These are phyloP conservation scores for Penicillium sp. DNA, from an alignment of 2,329 filamentous ascomycete species.

Conservation along the genomic window DNA sequence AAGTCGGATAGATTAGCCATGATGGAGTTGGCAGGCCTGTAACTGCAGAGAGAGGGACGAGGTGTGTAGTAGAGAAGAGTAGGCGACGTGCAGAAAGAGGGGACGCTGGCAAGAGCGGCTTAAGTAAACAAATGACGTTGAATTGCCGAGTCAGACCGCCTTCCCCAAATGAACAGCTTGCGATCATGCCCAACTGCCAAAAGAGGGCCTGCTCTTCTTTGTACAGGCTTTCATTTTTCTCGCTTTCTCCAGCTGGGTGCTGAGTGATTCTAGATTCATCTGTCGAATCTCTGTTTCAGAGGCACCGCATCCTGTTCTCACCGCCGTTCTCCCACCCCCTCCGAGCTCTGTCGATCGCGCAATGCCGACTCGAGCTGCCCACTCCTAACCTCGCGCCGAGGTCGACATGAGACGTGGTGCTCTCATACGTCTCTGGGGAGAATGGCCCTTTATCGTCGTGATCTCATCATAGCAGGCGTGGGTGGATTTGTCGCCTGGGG, in stretches of 20 bases:
- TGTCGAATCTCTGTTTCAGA: background rate
- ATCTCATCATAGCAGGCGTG: slow-evolving; percentile 47
- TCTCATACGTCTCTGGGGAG: slow-evolving; percentile 51
- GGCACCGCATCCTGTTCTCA: background rate
- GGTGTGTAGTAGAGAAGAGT: background rate
- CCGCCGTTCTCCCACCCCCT: background rate
- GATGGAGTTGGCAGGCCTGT: background rate
- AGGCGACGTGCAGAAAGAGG: slow-evolving; percentile 8
- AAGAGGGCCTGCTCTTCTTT: background rate
- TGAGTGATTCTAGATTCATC: background rate
- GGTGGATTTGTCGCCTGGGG: slow-evolving; percentile 78
- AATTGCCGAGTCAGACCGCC: background rate
- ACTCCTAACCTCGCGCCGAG: slow-evolving; percentile 19
- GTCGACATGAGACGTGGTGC: slow-evolving; percentile 39
- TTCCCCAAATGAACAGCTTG: background rate
- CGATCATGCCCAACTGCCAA: background rate
- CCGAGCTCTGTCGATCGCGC: slow-evolving; percentile 1
- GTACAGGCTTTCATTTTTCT: background rate
- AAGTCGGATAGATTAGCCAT: slow-evolving; percentile 44
- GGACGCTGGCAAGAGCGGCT: slow-evolving; percentile 15
- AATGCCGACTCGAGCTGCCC: slow-evolving; percentile 20
- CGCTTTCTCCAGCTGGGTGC: background rate
- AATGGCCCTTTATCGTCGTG: slow-evolving; percentile 52
- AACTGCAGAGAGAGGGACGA: background rate
- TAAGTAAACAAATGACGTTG: slow-evolving; percentile 34